phyloP scores from a whole-genome alignment of 257 asterid genomes.

The Capsicum pubescens region DNA sequence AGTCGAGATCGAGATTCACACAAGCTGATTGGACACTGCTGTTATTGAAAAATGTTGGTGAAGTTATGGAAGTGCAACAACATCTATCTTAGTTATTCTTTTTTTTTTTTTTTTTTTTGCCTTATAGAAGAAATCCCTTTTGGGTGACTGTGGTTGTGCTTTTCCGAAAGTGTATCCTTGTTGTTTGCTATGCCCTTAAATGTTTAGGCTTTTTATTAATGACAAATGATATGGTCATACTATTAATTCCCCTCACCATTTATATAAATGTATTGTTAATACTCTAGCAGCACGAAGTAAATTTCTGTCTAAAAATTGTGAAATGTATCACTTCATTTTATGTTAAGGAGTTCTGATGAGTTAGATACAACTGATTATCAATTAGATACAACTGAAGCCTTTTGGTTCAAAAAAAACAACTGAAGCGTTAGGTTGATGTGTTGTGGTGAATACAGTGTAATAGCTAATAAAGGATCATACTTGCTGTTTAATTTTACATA shows the following conservation, averaged over 20 bases:
- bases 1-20: background rate
- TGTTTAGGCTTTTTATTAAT: conserved; percentile 7
- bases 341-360: background rate
- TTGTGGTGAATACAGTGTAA: background rate
- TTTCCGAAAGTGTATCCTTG: background rate
- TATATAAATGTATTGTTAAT: conserved; percentile 7
- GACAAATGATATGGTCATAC: background rate
- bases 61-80: background rate
- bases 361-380: background rate
- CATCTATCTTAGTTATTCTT: background rate
- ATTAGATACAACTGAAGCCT: background rate
- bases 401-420: background rate
- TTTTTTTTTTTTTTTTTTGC: no score
- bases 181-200: background rate
- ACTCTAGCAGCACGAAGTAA: background rate
- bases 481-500: background rate
- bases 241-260: background rate
- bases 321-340: background rate
- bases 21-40: background rate
- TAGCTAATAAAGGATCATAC: conserved; percentile 9
- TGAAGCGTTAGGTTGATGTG: background rate
- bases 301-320: background rate
- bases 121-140: background rate
- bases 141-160: background rate
- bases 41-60: background rate